Conservation (phyloP, 345 rosid genomes). For the Tarenaya hassleriana region DNA sequence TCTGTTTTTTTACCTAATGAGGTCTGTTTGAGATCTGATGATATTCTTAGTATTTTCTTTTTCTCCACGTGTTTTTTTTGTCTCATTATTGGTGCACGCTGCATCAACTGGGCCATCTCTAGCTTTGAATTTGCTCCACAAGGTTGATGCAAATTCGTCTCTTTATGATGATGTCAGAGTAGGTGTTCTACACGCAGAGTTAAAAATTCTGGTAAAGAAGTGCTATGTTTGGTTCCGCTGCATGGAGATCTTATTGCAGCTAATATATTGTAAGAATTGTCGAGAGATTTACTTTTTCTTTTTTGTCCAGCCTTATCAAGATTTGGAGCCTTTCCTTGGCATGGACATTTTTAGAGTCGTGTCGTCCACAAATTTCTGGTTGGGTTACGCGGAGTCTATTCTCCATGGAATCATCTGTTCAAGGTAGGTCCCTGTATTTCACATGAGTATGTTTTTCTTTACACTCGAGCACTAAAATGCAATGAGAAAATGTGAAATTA, state of each 20-base stretch:
- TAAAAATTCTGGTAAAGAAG: conserved; percentile 6
- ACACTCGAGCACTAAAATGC: conserved; percentile 1
- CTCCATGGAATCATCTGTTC: conserved; percentile 76
- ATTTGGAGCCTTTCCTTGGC: conserved; percentile 80
- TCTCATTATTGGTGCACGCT: conserved; percentile 79
- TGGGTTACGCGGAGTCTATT: conserved; percentile 50
- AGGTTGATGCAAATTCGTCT: conserved; percentile 53
- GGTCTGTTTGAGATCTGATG: neutral
- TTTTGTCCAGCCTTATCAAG: conserved; percentile 38
- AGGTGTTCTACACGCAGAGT: conserved; percentile 25
- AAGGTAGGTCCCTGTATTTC: conserved; percentile 36
- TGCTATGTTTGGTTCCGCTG: neutral
- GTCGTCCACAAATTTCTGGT: conserved; percentile 54
- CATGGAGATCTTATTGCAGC: neutral
- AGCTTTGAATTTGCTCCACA: conserved; percentile 52
- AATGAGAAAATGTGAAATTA: conserved; percentile 16
- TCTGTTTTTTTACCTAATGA: neutral
- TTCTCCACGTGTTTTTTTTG: conserved; percentile 44
- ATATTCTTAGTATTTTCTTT: conserved; percentile 3
- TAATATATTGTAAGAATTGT: conserved; percentile 1
- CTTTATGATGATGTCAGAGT: conserved; percentile 76
- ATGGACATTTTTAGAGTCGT: conserved; percentile 46
- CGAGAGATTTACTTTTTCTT: neutral
- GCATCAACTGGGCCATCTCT: conserved; percentile 59
- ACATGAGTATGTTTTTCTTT: conserved; percentile 3